phyloP scores from a whole-genome alignment of 2,329 filamentous ascomycete genomes.

The Leptodontidium sp. region DNA sequence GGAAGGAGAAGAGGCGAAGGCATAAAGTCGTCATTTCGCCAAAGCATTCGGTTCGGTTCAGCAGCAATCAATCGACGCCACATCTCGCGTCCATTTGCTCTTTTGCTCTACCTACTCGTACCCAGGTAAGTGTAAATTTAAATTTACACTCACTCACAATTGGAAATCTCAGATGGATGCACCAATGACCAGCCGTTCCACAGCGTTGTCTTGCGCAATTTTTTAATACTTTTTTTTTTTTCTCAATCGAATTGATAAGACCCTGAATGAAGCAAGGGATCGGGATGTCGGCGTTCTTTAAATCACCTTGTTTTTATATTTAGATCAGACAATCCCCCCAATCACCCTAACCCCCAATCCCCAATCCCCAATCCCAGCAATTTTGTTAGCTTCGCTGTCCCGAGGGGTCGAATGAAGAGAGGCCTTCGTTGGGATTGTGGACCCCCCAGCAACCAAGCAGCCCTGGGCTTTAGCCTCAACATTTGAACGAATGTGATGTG shows the following conservation, averaged over 20 bases:
- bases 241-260: neutral
- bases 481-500: neutral
- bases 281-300: neutral
- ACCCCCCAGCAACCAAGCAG: neutral
- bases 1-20: conserved; percentile 8
- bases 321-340: conserved; percentile 5
- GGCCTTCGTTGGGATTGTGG: neutral
- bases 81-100: conserved; percentile 2
- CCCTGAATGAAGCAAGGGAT: neutral
- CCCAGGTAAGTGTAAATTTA: too few relatives aligned
- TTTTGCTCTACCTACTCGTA: neutral
- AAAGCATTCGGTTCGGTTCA: neutral
- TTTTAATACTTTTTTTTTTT: neutral
- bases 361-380: neutral
- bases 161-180: neutral
- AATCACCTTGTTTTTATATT: neutral
- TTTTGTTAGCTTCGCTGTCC: neutral
- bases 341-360: too few relatives aligned
- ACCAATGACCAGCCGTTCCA: neutral
- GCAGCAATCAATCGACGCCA: neutral
- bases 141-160: neutral
- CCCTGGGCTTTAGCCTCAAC: conserved; percentile 10
- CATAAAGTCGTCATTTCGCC: conserved; percentile 15
- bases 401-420: conserved; percentile 5
- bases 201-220: conserved; percentile 7